Evolutionary conservation across 306 rosid species (phyloP).

Genomic region (Inga laurina): DNA sequence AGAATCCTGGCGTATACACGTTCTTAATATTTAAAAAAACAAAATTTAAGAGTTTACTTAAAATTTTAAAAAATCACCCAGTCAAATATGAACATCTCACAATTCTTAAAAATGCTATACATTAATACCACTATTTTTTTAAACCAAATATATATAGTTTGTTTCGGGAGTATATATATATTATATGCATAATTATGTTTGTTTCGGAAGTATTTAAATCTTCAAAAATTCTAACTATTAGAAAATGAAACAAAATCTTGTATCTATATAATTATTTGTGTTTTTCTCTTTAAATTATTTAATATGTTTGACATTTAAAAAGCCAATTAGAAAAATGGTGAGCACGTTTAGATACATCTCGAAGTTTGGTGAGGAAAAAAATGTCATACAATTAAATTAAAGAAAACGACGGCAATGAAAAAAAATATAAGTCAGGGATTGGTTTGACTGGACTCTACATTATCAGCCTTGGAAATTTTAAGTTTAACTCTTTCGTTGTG

Average conservation of each 20-base stretch:
- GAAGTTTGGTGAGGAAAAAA: not conserved
- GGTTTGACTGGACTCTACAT: not conserved
- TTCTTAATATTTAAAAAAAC: not conserved
- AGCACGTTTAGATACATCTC: not conserved
- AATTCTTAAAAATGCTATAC: no score
- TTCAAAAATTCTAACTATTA: not conserved
- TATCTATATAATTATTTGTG: no score
- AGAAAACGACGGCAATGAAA: no score
- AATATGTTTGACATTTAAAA: not conserved
- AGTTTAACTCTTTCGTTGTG: not conserved
- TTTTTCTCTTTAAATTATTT: no score
- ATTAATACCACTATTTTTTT: no score
- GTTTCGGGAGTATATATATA: no score
- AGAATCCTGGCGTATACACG: not conserved
- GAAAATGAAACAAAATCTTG: no score
- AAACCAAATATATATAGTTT: no score
- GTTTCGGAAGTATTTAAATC: not conserved
- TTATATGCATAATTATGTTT: not conserved
- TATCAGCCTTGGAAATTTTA: not conserved
- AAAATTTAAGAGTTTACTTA: not conserved
- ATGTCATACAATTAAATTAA: not conserved
- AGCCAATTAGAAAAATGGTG: not conserved
- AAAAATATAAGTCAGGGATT: not conserved
- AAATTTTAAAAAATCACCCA: not conserved
- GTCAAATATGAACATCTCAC: not conserved